Conservation (phyloP, 2,329 filamentous ascomycete genomes). For the Pyricularia sp. region DNA sequence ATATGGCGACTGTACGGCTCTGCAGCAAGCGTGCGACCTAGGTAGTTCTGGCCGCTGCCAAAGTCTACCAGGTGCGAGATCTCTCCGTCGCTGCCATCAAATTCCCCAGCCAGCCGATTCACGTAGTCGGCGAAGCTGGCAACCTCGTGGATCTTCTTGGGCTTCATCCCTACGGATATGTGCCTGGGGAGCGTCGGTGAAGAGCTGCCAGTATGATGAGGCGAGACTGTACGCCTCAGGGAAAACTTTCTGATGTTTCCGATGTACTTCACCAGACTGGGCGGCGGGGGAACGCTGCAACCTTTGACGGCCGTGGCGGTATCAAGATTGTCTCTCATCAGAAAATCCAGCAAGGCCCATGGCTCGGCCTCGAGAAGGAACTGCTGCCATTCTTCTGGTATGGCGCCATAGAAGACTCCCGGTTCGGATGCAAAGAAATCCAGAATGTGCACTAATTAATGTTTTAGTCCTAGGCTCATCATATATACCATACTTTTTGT, state of each 20-base stretch:
- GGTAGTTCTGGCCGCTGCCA: conserved; percentile 92
- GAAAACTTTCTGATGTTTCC: conserved; percentile 59
- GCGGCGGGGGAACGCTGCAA: conserved; percentile 27
- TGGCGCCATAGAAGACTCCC: conserved; percentile 67
- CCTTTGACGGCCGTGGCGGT: conserved; percentile 14
- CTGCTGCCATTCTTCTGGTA: conserved; percentile 71
- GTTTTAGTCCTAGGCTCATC: not conserved
- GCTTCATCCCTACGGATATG: conserved; percentile 84
- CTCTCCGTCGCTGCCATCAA: conserved; percentile 36
- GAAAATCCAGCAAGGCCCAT: conserved; percentile 68
- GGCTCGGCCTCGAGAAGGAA: conserved; percentile 67
- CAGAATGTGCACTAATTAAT: conserved; percentile 66
- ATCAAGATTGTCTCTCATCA: conserved; percentile 68
- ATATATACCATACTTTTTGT: not conserved
- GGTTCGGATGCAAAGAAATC: conserved; percentile 89
- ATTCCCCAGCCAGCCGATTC: conserved; percentile 45
- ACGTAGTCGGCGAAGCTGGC: conserved; percentile 83
- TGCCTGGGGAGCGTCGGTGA: conserved; percentile 54
- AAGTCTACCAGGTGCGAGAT: conserved; percentile 92
- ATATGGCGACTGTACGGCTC: conserved; percentile 79
- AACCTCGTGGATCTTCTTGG: conserved; percentile 94
- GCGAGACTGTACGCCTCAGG: conserved; percentile 51
- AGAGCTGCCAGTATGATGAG: conserved; percentile 8
- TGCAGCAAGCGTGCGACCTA: conserved; percentile 78
- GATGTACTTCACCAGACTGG: conserved; percentile 63